Conservation (phyloP, 2,329 filamentous ascomycete genomes). For the Calonectria multiphialidica region DNA sequence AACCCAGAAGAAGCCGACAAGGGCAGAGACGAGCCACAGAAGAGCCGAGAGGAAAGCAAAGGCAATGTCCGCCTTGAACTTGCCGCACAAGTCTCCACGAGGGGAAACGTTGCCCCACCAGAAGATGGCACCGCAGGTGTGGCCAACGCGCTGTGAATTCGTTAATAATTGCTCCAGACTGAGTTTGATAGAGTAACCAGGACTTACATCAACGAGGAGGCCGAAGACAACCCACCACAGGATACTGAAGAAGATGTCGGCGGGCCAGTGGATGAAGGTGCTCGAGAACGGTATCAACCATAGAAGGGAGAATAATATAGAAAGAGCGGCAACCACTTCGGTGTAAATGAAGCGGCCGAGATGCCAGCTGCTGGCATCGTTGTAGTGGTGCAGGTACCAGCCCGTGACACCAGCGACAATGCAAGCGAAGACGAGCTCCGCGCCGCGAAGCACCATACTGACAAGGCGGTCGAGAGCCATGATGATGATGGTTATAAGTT, state of each 20-base stretch:
- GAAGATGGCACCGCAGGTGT: slow-evolving; percentile 68
- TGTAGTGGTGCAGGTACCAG: slow-evolving; percentile 68
- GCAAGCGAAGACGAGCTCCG: slow-evolving; percentile 76
- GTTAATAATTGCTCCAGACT: slow-evolving; percentile 15
- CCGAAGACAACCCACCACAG: slow-evolving; percentile 80
- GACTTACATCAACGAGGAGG: slow-evolving; percentile 71
- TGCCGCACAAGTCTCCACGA: slow-evolving; percentile 67
- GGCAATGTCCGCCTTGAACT: slow-evolving; percentile 78
- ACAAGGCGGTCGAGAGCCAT: slow-evolving; percentile 57
- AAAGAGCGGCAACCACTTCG: slow-evolving; percentile 76
- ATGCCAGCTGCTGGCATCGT: slow-evolving; percentile 62
- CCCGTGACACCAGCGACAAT: slow-evolving; percentile 80
- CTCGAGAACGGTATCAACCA: slow-evolving; percentile 79
- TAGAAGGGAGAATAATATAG: slow-evolving; percentile 76
- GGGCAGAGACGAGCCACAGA: slow-evolving; percentile 75
- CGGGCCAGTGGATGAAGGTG: slow-evolving; percentile 77
- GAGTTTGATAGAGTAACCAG: background rate
- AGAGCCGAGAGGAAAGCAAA: slow-evolving; percentile 80
- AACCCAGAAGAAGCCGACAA: slow-evolving; percentile 69
- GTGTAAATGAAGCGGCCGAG: slow-evolving; percentile 79
- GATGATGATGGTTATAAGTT: slow-evolving; percentile 11
- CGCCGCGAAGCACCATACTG: slow-evolving; percentile 52
- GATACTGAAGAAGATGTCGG: slow-evolving; percentile 76
- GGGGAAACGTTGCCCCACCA: slow-evolving; percentile 69
- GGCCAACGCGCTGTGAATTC: slow-evolving; percentile 52